These are phyloP conservation scores for Davidsoniella neocaledoniae DNA, from an alignment of 2,329 filamentous ascomycete genomes.

Conservation along the genomic window DNA sequence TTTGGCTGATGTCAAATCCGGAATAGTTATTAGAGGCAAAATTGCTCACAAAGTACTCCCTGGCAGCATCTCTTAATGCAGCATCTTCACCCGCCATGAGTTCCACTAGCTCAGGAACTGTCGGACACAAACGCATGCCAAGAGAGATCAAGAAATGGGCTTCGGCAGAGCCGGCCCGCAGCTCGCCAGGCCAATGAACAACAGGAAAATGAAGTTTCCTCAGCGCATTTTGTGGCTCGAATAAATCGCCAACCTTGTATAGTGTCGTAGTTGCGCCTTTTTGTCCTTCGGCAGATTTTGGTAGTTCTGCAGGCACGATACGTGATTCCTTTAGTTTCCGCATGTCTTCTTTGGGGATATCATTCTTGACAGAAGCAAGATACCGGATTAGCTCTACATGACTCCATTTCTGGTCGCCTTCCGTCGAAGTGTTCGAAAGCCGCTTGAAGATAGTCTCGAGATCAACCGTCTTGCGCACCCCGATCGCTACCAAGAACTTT, in stretches of 20 bases:
- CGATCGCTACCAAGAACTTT: constrained; percentile 67
- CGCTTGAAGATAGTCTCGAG: constrained; percentile 84
- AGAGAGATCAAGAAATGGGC: constrained; percentile 56
- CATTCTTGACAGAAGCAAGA: constrained; percentile 70
- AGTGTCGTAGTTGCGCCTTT: constrained; percentile 37
- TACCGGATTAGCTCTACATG: constrained; percentile 93
- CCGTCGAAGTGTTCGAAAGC: constrained; percentile 45
- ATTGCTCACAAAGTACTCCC: constrained; percentile 70
- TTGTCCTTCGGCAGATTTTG: constrained; percentile 32
- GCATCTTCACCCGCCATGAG: constrained; percentile 53
- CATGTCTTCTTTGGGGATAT: constrained; percentile 73
- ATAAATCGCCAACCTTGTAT: constrained; percentile 64
- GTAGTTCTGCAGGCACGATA: constrained; percentile 64
- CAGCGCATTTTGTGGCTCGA: constrained; percentile 57
- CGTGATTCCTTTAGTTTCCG: constrained; percentile 59
- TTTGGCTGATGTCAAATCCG: constrained; percentile 39
- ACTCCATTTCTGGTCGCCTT: constrained; percentile 57
- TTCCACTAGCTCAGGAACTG: constrained; percentile 55
- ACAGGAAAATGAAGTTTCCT: constrained; percentile 57
- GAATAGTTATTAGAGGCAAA: constrained; percentile 64
- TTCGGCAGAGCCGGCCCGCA: constrained; percentile 49
- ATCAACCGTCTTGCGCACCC: constrained; percentile 90
- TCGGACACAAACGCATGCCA: constrained; percentile 57
- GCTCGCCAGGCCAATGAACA: constrained; percentile 64
- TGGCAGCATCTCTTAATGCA: constrained; percentile 46